Evolutionary conservation across 495 filamentous ascomycete genomes (phyloP), one percentile per base, ranked within the genome.

Genomic region (Cairneyella variabilis): DNA sequence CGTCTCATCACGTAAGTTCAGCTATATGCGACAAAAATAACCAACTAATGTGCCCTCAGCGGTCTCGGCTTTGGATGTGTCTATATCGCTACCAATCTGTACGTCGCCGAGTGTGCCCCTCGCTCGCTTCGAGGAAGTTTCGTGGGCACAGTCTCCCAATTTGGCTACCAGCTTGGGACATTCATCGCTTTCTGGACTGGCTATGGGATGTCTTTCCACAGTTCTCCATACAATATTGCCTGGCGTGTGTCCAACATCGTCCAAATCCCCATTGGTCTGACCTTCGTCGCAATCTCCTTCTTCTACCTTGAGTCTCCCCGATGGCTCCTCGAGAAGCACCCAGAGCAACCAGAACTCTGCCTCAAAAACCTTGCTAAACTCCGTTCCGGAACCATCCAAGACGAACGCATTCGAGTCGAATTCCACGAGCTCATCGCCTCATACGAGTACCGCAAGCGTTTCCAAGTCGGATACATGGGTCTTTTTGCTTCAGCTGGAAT

Each of bases 151-250:
- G 69, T 71, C 18, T 51, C 65, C 16, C 63, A 65, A 51, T 61
- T 66, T 20, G 58, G 58, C 16, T 66, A 32, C 28, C 28, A 32
- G 14, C 28, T 32, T 14, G 28, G 69, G 16, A 65, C 64, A 0
- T 58, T 71, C 1, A 72, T 71, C 12, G 66, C 68, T 23, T 72
- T 69, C 40, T 72, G 69, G 66, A 48, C 62, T 23, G 69, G 69
- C 7, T 70, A 69, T 40, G 67, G 69, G 3, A 72, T 71, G 69
- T 69, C 66, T n/a, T 70, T 67, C 51, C 65, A 69, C 40, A 64
- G 60, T 20, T 62, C 62, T 1, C 69, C 69, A 0, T 68, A 65
- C 36, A 70, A 70, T 30, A 69, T 69, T 34, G 67, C 70, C 26
- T 72, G 69, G 70, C 59, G 69, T 1, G 62, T 69, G 1, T 70